Base-by-base conservation (phyloP, 352 stramenopile species). In the Globisporangium nodosum region DNA sequence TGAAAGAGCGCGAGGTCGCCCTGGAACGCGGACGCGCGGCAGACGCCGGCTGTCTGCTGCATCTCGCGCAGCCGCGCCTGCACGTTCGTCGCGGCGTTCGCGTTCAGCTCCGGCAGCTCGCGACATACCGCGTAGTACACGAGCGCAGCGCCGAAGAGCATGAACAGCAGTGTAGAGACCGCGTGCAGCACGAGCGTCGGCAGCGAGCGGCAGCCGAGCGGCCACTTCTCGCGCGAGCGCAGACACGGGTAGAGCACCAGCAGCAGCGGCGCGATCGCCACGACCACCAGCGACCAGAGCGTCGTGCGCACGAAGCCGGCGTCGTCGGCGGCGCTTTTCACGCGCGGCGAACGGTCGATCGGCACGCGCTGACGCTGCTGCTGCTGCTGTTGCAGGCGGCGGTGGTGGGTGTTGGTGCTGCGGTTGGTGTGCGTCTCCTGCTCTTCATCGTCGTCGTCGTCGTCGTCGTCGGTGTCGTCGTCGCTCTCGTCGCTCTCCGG, bases 191-290 rank as follows among this genome's bases (percentile, higher is more conserved):
- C 66, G 3, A 92, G 66, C 30, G 76, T 65, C 40, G 69, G 70
- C 20, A 90, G 51, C 16, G 80, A 90, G 49, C 62, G 49, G 60
- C 81, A 90, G 8, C 66, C 71, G 35, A 94, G 69, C 46, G 84
- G 84, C 81, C 84, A 94, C 52, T 81, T 81, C 79, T 74, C 72
- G 35, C 68, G 81, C 58, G 76, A 64, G n/a, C 66, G 71, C 53
- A 90, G 64, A 49, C 72, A 80, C 50, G 80, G 78, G 12, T 70
- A 77, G 21, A 71, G 60, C 21, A 91, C 33, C 46, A 88, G 42
- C 60, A 90, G 81, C 56, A 90, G n/a, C 18, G 84, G 84, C 20
- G 76, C 68, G 18, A 82, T 58, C 45, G 55, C 61, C 24, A 90
- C 63, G 3, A 78, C 66, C 6, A 73, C 54, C 45, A 87, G 30